Conservation (phyloP, 345 rosid species). For the Capsella bursapastoris region DNA sequence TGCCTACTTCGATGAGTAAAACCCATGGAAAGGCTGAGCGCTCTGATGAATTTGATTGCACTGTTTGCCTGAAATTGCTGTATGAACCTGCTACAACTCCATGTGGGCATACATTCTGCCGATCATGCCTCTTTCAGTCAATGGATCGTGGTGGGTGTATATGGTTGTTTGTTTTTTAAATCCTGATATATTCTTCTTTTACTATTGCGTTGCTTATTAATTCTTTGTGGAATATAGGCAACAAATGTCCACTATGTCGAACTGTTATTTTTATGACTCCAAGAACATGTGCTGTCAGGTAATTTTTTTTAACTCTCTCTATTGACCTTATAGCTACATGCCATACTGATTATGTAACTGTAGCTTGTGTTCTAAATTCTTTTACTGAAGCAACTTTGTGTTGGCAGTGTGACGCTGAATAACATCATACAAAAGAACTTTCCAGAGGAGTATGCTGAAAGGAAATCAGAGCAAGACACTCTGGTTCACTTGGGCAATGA, state of each 20-base stretch:
- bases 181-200: neutral
- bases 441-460: constrained; percentile 89
- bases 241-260: constrained; percentile 95
- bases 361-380: constrained; percentile 16
- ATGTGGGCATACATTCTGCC: constrained; percentile 98
- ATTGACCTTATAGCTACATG: neutral
- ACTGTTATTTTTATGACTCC: constrained; percentile 86
- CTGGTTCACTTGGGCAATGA: constrained; percentile 79
- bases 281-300: constrained; percentile 90
- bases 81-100: constrained; percentile 91
- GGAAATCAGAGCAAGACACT: constrained; percentile 83
- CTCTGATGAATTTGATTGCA: constrained; percentile 90
- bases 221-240: constrained; percentile 59
- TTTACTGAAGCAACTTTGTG: constrained; percentile 33
- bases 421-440: constrained; percentile 86
- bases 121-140: constrained; percentile 84
- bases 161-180: constrained; percentile 24
- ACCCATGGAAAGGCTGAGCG: constrained; percentile 60
- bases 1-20: constrained; percentile 46
- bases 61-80: constrained; percentile 85
- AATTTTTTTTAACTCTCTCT: neutral
- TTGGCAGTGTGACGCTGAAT: constrained; percentile 82
- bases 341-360: constrained; percentile 16
- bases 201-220: constrained; percentile 11
- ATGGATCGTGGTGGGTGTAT: constrained; percentile 82